These are phyloP conservation scores for Sphagnurus paluster DNA, from an alignment of 1,284 basidiomycete species.

Conservation along the genomic window DNA sequence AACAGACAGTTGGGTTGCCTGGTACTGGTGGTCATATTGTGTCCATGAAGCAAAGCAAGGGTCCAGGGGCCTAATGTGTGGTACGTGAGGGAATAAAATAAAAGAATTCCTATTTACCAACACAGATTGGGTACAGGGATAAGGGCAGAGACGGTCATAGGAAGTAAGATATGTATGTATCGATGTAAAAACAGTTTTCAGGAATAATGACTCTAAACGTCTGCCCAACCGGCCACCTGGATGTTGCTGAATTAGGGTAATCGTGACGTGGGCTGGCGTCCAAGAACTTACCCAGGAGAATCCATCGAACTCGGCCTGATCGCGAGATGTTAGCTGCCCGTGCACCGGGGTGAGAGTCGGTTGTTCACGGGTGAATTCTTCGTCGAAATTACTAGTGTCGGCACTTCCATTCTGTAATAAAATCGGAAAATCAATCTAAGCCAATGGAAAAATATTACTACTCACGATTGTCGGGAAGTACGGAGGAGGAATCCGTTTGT, in stretches of 20 bases:
- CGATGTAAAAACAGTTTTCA: constrained; percentile 30
- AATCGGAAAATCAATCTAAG: constrained; percentile 14
- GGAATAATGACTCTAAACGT: constrained; percentile 42
- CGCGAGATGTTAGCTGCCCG: constrained; percentile 87
- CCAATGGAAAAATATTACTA: constrained; percentile 8
- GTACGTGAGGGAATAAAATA: constrained; percentile 21
- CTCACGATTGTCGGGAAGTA: constrained; percentile 96
- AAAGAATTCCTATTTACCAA: constrained; percentile 33
- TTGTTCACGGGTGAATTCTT: constrained; percentile 96
- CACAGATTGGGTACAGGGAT: constrained; percentile 49
- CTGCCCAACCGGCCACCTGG: constrained; percentile 74
- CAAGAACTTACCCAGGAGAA: constrained; percentile 79
- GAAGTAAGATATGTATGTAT: constrained; percentile 34
- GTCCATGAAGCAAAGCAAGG: constrained; percentile 33
- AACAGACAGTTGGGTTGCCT: constrained; percentile 44
- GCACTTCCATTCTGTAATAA: constrained; percentile 68
- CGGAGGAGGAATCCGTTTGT: constrained; percentile 96
- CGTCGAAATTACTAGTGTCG: constrained; percentile 90
- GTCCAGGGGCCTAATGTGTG: constrained; percentile 11
- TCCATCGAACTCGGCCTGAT: constrained; percentile 94
- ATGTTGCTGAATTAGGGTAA: constrained; percentile 2
- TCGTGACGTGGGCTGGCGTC: background rate
- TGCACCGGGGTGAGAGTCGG: constrained; percentile 98
- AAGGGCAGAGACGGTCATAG: constrained; percentile 27
- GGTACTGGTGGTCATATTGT: constrained; percentile 72